Evolutionary conservation across 1,284 basidiomycete species (phyloP).

Genomic region (Hymenochaete sp.): DNA sequence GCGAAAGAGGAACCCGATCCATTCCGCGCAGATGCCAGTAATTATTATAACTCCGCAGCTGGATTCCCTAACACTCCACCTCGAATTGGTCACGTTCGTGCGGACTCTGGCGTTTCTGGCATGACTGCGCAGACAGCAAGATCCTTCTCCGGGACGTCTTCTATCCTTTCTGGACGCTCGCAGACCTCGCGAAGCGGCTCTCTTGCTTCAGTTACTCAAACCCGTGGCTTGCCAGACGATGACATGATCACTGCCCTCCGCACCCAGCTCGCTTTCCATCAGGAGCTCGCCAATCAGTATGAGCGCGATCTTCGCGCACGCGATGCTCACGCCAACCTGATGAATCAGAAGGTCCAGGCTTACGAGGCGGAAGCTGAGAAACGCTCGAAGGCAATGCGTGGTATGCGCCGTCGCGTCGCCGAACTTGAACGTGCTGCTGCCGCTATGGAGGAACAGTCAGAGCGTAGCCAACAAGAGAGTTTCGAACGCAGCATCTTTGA

Average conservation of each 20-base stretch:
- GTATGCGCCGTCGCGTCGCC: slow-evolving; percentile 64
- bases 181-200: slow-evolving; percentile 1
- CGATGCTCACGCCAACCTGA: slow-evolving; percentile 57
- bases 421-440: slow-evolving; percentile 59
- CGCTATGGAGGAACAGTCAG: slow-evolving; percentile 60
- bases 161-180: slow-evolving; percentile 10
- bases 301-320: slow-evolving; percentile 62
- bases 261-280: slow-evolving; percentile 60
- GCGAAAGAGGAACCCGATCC: slow-evolving; percentile 43
- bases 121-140: slow-evolving; percentile 8
- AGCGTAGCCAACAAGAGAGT: slow-evolving; percentile 55
- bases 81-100: slow-evolving; percentile 40
- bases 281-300: slow-evolving; percentile 62
- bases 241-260: slow-evolving; percentile 60
- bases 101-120: slow-evolving; percentile 35
- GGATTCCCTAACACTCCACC: slow-evolving; percentile 63
- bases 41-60: slow-evolving; percentile 65
- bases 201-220: not conserved
- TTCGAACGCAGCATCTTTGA: slow-evolving; percentile 70
- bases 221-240: slow-evolving; percentile 32
- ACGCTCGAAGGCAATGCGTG: slow-evolving; percentile 41
- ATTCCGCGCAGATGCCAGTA: slow-evolving; percentile 61
- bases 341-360: slow-evolving; percentile 43
- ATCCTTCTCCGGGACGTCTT: slow-evolving; percentile 13
- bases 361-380: slow-evolving; percentile 53